Conservation (phyloP, 2,329 filamentous ascomycete species). For the Colletotrichum paranaense region DNA sequence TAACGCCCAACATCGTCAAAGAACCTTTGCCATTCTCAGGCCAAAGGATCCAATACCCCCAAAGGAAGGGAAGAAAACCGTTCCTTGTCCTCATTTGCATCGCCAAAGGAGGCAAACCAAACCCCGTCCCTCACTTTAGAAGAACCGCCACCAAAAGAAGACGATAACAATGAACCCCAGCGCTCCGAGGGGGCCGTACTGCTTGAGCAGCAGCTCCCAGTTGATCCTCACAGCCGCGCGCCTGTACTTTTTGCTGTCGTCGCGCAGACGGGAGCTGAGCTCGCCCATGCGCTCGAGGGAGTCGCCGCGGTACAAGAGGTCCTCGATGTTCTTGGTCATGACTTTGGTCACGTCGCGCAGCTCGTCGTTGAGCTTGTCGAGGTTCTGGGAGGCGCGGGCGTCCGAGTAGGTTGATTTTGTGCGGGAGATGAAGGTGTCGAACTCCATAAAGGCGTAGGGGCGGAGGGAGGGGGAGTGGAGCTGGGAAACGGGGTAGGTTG, state of each 20-base stretch:
- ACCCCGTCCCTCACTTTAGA: slow-evolving; percentile 59
- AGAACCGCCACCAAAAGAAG: slow-evolving; percentile 94
- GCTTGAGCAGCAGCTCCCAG: slow-evolving; percentile 95
- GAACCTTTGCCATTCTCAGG: neutral
- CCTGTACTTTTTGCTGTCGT: slow-evolving; percentile 95
- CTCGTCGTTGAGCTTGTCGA: slow-evolving; percentile 96
- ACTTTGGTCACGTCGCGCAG: slow-evolving; percentile 97
- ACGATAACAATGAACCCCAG: slow-evolving; percentile 85
- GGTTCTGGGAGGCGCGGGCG: slow-evolving; percentile 87
- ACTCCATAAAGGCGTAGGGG: slow-evolving; percentile 97
- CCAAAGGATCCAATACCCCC: neutral
- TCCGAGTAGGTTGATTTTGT: slow-evolving; percentile 96
- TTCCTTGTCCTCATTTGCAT: neutral
- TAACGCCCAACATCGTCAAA: neutral
- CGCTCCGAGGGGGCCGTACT: slow-evolving; percentile 92
- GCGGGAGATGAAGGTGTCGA: slow-evolving; percentile 95
- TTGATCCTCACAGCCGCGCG: slow-evolving; percentile 95
- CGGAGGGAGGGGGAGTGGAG: slow-evolving; percentile 81
- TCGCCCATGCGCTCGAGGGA: slow-evolving; percentile 97
- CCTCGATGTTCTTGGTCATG: slow-evolving; percentile 99
- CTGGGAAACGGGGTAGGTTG: slow-evolving; percentile 80
- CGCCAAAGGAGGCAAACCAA: neutral
- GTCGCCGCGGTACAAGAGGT: slow-evolving; percentile 93
- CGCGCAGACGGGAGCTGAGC: slow-evolving; percentile 85
- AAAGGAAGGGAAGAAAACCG: neutral